Percentiles rank a stretch among this genome's conserved stretches.
These are phyloP conservation scores for Globisporangium orthogonon DNA, from an alignment of 352 stramenopile genomes.

Conservation along the genomic window DNA sequence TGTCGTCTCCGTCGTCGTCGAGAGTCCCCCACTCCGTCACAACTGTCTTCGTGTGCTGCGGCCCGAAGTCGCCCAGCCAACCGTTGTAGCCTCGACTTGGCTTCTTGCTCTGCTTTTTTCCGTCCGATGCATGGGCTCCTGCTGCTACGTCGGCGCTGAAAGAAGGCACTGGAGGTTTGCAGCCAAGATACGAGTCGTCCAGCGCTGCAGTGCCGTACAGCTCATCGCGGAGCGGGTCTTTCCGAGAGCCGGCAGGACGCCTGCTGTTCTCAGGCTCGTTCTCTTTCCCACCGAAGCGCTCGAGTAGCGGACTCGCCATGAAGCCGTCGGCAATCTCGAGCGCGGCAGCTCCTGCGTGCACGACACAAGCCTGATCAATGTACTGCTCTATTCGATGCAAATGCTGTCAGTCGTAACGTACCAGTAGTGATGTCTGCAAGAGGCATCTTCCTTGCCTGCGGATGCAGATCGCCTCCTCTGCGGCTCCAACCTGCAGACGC, in stretches of 20 bases:
- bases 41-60: slow-evolving; percentile 67
- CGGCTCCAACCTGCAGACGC: background rate
- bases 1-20: slow-evolving; percentile 12
- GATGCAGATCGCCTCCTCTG: background rate
- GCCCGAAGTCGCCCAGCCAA: slow-evolving; percentile 73
- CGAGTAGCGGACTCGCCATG: slow-evolving; percentile 66
- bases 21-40: slow-evolving; percentile 35
- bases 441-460: slow-evolving; percentile 26
- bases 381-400: no score
- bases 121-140: background rate
- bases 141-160: background rate
- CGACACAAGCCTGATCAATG: no score
- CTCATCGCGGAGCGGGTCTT: slow-evolving; percentile 51
- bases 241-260: background rate
- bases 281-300: slow-evolving; percentile 36
- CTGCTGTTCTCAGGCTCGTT: background rate
- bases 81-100: slow-evolving; percentile 36
- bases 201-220: slow-evolving; percentile 44
- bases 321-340: slow-evolving; percentile 83
- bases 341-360: slow-evolving; percentile 47
- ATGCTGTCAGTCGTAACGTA: slow-evolving; percentile 8
- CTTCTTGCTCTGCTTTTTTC: slow-evolving; percentile 12
- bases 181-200: slow-evolving; percentile 47
- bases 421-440: slow-evolving; percentile 50
- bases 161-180: slow-evolving; percentile 16